A percentile compares a stretch with the other conserved stretches of the same genome.
These are phyloP conservation scores for Trichopus zeylanicus DNA, from an alignment of 116 monocot species.

Conservation along the genomic window DNA sequence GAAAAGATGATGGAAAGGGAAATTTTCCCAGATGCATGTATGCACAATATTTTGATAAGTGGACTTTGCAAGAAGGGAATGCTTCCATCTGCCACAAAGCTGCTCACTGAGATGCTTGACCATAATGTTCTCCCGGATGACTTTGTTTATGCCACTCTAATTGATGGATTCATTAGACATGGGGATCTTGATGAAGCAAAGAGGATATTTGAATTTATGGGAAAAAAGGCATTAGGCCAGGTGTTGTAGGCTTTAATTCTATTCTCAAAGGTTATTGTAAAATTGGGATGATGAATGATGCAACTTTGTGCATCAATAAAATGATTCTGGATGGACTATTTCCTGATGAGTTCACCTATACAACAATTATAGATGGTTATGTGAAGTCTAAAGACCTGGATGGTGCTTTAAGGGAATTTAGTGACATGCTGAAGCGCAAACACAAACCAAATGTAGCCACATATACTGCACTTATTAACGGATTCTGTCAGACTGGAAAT, in stretches of 20 bases:
- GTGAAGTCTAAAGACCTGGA: constrained; percentile 47
- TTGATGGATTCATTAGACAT: constrained; percentile 86
- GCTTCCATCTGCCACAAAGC: constrained; percentile 49
- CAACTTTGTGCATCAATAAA: constrained; percentile 23
- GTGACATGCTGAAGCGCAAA: constrained; percentile 57
- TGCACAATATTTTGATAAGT: constrained; percentile 74
- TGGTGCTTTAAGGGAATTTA: constrained; percentile 50
- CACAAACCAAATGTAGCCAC: constrained; percentile 74
- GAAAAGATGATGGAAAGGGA: constrained; percentile 65
- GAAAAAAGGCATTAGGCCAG: constrained; percentile 35
- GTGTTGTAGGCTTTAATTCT: constrained; percentile 64
- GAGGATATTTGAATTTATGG: constrained; percentile 68
- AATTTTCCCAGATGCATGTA: constrained; percentile 47
- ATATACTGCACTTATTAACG: constrained; percentile 68
- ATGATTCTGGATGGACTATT: constrained; percentile 45
- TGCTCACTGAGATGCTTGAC: constrained; percentile 74
- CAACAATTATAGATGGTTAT: constrained; percentile 76
- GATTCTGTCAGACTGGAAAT: constrained; percentile 52
- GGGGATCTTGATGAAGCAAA: constrained; percentile 56
- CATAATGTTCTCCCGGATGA: constrained; percentile 50
- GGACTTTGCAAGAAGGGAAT: constrained; percentile 83
- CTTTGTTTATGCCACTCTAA: constrained; percentile 68
- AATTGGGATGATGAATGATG: constrained; percentile 55
- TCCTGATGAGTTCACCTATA: constrained; percentile 75
- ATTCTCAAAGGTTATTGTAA: constrained; percentile 87